Evolutionary conservation across 306 rosid species (phyloP).

Genomic region (Aeschynomene evenia): DNA sequence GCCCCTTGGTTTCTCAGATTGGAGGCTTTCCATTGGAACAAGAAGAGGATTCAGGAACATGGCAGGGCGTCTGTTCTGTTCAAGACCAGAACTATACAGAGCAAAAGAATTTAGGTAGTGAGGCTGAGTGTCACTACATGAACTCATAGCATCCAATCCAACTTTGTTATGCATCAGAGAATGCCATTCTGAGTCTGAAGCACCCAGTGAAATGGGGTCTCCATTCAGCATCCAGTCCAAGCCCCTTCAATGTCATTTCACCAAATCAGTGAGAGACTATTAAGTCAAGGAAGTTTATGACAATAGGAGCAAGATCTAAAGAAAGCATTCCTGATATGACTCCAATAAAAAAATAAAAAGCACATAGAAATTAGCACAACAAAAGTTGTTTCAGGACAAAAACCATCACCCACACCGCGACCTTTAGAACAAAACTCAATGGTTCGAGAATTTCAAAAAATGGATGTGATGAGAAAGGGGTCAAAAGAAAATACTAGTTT

Average conservation of each 20-base stretch:
- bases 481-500: not conserved
- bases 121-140: conserved; percentile 28
- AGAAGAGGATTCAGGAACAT: conserved; percentile 44
- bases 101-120: conserved; percentile 49
- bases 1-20: conserved; percentile 46
- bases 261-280: conserved; percentile 17
- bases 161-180: conserved; percentile 49
- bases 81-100: conserved; percentile 34
- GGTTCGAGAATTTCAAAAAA: not conserved
- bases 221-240: conserved; percentile 67
- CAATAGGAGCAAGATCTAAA: not conserved
- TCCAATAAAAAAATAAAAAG: not conserved
- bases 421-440: not conserved
- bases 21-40: conserved; percentile 34
- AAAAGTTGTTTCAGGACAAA: not conserved
- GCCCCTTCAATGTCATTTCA: conserved; percentile 40
- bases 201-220: conserved; percentile 46
- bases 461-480: not conserved
- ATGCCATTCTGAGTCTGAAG: conserved; percentile 53
- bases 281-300: not conserved
- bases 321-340: not conserved
- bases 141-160: conserved; percentile 38
- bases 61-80: conserved; percentile 34
- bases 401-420: not conserved
- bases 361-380: not conserved